Evolutionary conservation across 2,329 filamentous ascomycete species (phyloP), one percentile per base, ranked within the genome.

Genomic region (Epichloe uncinata): DNA sequence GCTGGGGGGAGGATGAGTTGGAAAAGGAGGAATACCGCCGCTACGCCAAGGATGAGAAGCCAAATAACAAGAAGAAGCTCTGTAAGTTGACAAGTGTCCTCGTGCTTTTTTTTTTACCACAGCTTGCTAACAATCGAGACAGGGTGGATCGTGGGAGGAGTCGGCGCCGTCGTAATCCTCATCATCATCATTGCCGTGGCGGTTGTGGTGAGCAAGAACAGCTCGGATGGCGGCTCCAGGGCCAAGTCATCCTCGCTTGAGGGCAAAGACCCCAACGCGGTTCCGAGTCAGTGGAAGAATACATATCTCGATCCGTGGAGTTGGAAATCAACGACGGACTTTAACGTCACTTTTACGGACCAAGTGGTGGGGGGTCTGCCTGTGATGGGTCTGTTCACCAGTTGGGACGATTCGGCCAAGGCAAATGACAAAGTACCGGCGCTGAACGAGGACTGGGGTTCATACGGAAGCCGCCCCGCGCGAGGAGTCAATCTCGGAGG

Each of bases 321-420:
- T 2, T 98, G 93, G 93, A 84, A 85, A 56, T 85, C 94, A 58
- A 96, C 90, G 0, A 77, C 74, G 0, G 88, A 90, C 60, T 95
- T 97, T 72, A 98, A 98, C 63, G 77, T 91, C 53, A 97, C 93
- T 0, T 98, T 94, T 63, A 98, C 93, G 0, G 80, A 84, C 53
- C 77, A 81, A 46, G 89, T 81, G 13, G 84, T 97, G 93, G 93
- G 18, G 86, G 86, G 84, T 3, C 74, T 98, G n/a, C 84, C 88
- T 0, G 66, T 97, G 52, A 97, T 97, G 82, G 93, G 93, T 0
- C 75, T 98, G 22, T 84, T 86, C 61, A 81, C 81, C 0, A 75
- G 79, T 1, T 98, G 88, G 87, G 85, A 97, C 63, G 90, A 98
- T 66, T 85, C 83, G 22, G 73, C 78, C 2, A 73, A 74, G 55